Evolutionary conservation across 306 rosid genomes (phyloP).

Genomic region (Cucurbita argyrosperma): DNA sequence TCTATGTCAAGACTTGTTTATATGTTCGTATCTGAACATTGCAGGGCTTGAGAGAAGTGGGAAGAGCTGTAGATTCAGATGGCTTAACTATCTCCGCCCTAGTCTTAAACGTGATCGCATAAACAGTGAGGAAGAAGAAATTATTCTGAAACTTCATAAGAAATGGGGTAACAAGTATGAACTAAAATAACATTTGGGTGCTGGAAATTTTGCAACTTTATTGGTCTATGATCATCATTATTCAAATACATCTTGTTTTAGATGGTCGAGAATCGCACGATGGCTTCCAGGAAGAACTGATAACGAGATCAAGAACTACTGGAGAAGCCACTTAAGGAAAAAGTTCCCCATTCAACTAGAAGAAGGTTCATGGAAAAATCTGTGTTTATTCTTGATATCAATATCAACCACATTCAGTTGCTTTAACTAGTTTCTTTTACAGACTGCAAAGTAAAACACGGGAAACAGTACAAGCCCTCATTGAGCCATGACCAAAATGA

Average conservation of each 20-base stretch:
- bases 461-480: background rate
- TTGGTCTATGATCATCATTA: background rate
- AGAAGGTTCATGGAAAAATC: conserved; percentile 15
- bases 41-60: conserved; percentile 68
- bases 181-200: background rate
- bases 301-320: conserved; percentile 49
- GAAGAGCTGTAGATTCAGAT: conserved; percentile 72
- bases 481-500: background rate
- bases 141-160: conserved; percentile 47
- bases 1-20: no score
- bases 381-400: background rate
- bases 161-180: conserved; percentile 78
- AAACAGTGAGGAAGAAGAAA: conserved; percentile 32
- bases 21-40: no score
- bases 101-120: conserved; percentile 48
- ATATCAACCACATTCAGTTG: background rate
- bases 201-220: background rate
- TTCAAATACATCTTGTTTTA: background rate
- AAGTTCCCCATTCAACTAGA: conserved; percentile 19
- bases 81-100: conserved; percentile 70
- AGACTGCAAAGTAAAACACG: background rate
- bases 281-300: conserved; percentile 27
- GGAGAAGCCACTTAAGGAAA: conserved; percentile 46
- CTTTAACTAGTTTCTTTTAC: background rate
- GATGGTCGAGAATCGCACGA: conserved; percentile 65